phyloP scores from a whole-genome alignment of 2,329 filamentous ascomycete species.

The Fusarium abutilonis region DNA sequence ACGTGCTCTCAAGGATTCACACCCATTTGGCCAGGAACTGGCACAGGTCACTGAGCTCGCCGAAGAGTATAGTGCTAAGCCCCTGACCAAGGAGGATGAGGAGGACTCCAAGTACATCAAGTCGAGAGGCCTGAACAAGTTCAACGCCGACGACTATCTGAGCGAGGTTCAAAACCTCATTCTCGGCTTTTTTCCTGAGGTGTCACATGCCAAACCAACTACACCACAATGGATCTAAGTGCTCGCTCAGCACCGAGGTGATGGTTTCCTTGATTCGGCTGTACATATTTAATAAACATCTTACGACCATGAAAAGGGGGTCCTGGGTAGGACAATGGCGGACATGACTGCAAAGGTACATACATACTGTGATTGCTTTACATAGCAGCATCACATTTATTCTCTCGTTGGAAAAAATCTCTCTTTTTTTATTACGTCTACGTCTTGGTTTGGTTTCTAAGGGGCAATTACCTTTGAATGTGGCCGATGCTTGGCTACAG shows the following conservation, averaged over 20 bases:
- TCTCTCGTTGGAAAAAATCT: slow-evolving; percentile 28
- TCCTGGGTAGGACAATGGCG: slow-evolving; percentile 30
- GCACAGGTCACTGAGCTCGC: slow-evolving; percentile 92
- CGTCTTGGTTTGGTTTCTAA: slow-evolving; percentile 24
- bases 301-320: slow-evolving; percentile 40
- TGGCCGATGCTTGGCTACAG: slow-evolving; percentile 27
- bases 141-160: slow-evolving; percentile 84
- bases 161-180: slow-evolving; percentile 79
- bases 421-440: slow-evolving; percentile 30
- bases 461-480: slow-evolving; percentile 1
- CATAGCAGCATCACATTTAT: slow-evolving; percentile 28
- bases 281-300: slow-evolving; percentile 49
- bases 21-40: slow-evolving; percentile 90
- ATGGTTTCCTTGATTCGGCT: slow-evolving; percentile 42
- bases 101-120: slow-evolving; percentile 74
- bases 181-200: slow-evolving; percentile 65
- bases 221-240: slow-evolving; percentile 61
- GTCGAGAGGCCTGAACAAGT: slow-evolving; percentile 75
- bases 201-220: slow-evolving; percentile 47
- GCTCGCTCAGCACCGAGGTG: slow-evolving; percentile 17
- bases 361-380: slow-evolving; percentile 19
- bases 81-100: slow-evolving; percentile 69
- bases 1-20: slow-evolving; percentile 52
- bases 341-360: slow-evolving; percentile 27
- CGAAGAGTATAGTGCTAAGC: slow-evolving; percentile 80